phyloP scores from a whole-genome alignment of 257 asterid species.

The Solanum etuberosum region DNA sequence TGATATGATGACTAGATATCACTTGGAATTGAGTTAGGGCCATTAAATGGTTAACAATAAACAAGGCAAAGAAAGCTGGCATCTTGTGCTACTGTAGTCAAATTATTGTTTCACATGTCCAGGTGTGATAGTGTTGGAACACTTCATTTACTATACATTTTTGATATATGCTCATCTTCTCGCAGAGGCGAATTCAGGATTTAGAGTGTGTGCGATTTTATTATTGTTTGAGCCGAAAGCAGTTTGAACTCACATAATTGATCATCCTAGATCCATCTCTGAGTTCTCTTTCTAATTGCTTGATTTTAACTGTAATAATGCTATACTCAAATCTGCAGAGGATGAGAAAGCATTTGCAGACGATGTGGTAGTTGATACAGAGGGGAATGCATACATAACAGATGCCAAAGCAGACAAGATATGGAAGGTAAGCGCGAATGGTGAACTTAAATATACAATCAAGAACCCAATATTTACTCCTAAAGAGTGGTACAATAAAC shows the following conservation, averaged over 20 bases:
- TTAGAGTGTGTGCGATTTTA: not conserved
- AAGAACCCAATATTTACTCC: slow-evolving; percentile 47
- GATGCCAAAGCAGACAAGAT: slow-evolving; percentile 53
- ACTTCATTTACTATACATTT: not conserved
- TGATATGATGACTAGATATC: not conserved
- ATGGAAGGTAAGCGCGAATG: slow-evolving; percentile 68
- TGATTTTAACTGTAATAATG: not conserved
- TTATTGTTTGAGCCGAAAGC: too few relatives aligned
- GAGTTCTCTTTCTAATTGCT: not conserved
- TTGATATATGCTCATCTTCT: not conserved
- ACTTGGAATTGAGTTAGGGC: not conserved
- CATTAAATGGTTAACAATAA: not conserved
- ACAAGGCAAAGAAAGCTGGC: not conserved
- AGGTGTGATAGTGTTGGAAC: not conserved
- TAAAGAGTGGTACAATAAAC: slow-evolving; percentile 49
- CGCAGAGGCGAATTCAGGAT: not conserved
- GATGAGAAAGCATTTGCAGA: slow-evolving; percentile 60
- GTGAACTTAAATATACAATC: slow-evolving; percentile 39
- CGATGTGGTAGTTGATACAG: slow-evolving; percentile 66
- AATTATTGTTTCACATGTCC: not conserved
- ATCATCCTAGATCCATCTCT: not conserved
- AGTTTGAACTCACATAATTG: not conserved
- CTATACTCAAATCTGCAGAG: slow-evolving; percentile 20
- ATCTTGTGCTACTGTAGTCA: not conserved
- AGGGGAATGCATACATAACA: slow-evolving; percentile 72